Evolutionary conservation across 495 filamentous ascomycete genomes (phyloP), one percentile per base, ranked within the genome.

Genomic region (Viridothelium virens): DNA sequence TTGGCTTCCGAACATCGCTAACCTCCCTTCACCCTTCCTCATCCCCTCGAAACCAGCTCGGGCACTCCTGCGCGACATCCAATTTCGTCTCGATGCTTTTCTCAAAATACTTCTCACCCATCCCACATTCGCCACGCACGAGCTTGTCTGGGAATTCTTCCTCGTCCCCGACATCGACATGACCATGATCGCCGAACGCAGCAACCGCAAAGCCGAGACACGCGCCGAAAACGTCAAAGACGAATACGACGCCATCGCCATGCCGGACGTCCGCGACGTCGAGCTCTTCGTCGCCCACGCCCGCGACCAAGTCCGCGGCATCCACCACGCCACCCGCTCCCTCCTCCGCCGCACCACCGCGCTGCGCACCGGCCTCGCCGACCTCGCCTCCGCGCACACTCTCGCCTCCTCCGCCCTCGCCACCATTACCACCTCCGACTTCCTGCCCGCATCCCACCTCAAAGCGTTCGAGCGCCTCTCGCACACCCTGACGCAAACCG

Each of bases 121-220:
- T 72, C 89, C 95, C 2, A 97, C 94, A 4, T 97, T 99, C 74
- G 86, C 91, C 0, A 97, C 90, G 0, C 95, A 97, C 73, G 95
- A 99, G 79, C 90, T 97, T 83, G 80, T 99, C 6, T 99, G 95
- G 95, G 95, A 99, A 71, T 99, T 99, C 78, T 96, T 99, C 76
- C 84, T 99, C 2, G 93, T 97, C 16, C 95, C 95, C 1, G 95
- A 99, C 65, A 83, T 97, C 25, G 91, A 96, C 70, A 84, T 90
- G 2, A 86, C 92, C 16, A 88, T 89, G 85, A 91, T 97, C 85
- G 90, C 88, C 33, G 89, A 96, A 73, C 84, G 95, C 37, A 94
- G 89, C 68, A 86, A 84, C 47, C 84, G 88, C 63, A 99, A 99
- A 76, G 91, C 91, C 2, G 86, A 90, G 70, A 84, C 86, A 0